These are phyloP conservation scores for Penicillium diatomitis DNA, from an alignment of 495 filamentous ascomycete species.

Conservation along the genomic window DNA sequence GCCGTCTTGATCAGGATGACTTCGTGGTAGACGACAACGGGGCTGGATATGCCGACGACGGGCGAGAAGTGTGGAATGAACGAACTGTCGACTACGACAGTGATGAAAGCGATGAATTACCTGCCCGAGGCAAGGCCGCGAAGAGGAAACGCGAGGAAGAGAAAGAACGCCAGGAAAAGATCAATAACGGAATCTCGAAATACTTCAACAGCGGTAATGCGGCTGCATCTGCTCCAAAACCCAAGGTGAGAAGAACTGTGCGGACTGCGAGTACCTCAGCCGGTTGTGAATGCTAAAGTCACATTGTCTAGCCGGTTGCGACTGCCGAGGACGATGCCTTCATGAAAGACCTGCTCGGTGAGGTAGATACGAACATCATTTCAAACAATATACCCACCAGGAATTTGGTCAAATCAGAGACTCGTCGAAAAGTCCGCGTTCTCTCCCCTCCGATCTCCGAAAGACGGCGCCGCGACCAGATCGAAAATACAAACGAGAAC, in stretches of 20 bases:
- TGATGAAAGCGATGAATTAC: slow-evolving; percentile 57
- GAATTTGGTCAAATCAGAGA: slow-evolving; percentile 60
- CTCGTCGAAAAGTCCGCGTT: slow-evolving; percentile 67
- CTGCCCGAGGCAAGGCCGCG: slow-evolving; percentile 57
- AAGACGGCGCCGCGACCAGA: slow-evolving; percentile 35
- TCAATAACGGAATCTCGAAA: slow-evolving; percentile 83
- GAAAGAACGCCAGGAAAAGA: slow-evolving; percentile 71
- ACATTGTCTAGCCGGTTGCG: slow-evolving; percentile 27
- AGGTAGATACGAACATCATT: slow-evolving; percentile 79
- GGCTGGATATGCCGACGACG: slow-evolving; percentile 91
- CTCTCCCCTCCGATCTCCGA: slow-evolving; percentile 63
- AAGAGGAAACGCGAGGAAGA: slow-evolving; percentile 91
- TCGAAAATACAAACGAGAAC: slow-evolving; percentile 36
- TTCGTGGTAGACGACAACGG: slow-evolving; percentile 96
- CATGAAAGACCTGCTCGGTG: slow-evolving; percentile 71
- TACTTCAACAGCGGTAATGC: slow-evolving; percentile 74
- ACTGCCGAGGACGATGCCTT: slow-evolving; percentile 85
- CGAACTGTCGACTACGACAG: slow-evolving; percentile 47
- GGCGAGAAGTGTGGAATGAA: slow-evolving; percentile 92
- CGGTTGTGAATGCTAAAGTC: background rate
- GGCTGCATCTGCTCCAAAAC: slow-evolving; percentile 56
- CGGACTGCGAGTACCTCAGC: background rate
- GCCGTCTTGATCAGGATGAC: slow-evolving; percentile 85
- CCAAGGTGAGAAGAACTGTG: slow-evolving; percentile 51
- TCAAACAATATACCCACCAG: slow-evolving; percentile 44